These are phyloP conservation scores for Cicer arietinum DNA, from an alignment of 306 rosid species.

Conservation along the genomic window DNA sequence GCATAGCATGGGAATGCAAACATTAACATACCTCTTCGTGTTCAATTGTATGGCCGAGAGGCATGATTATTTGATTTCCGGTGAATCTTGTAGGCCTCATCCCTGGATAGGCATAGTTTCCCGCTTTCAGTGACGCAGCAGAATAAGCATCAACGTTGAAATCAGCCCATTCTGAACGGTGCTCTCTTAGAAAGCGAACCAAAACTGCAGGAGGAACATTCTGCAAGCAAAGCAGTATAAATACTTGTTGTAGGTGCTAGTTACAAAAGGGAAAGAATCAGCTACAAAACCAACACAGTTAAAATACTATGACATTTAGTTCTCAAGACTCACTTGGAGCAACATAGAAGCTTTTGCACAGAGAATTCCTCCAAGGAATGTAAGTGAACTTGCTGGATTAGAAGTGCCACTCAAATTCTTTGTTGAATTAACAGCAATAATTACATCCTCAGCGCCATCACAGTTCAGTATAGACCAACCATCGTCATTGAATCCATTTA, in stretches of 20 bases:
- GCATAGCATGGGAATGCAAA: slow-evolving; percentile 12
- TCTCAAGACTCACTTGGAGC: slow-evolving; percentile 73
- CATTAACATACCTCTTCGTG: slow-evolving; percentile 78
- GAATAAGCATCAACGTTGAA: slow-evolving; percentile 93
- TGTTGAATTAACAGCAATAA: slow-evolving; percentile 75
- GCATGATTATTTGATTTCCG: slow-evolving; percentile 96
- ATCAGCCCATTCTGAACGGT: slow-evolving; percentile 99
- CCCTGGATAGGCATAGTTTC: slow-evolving; percentile 82
- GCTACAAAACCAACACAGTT: background rate
- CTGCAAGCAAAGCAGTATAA: slow-evolving; percentile 54
- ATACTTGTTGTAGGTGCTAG: background rate
- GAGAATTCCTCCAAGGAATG: slow-evolving; percentile 88
- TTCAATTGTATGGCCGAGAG: slow-evolving; percentile 94
- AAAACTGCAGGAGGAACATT: slow-evolving; percentile 91
- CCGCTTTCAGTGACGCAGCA: slow-evolving; percentile 82
- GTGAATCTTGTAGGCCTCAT: slow-evolving; percentile 94
- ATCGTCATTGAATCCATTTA: slow-evolving; percentile 94
- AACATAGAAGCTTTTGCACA: slow-evolving; percentile 99
- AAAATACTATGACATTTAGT: slow-evolving; percentile 14
- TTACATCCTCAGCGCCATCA: slow-evolving; percentile 92
- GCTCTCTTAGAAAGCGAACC: slow-evolving; percentile 95
- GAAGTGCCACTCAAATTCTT: slow-evolving; percentile 71
- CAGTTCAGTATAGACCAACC: slow-evolving; percentile 88
- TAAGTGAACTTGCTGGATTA: slow-evolving; percentile 71
- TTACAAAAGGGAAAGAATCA: background rate